Conservation (phyloP, 345 rosid genomes). For the Bretschneidera sinensis region DNA sequence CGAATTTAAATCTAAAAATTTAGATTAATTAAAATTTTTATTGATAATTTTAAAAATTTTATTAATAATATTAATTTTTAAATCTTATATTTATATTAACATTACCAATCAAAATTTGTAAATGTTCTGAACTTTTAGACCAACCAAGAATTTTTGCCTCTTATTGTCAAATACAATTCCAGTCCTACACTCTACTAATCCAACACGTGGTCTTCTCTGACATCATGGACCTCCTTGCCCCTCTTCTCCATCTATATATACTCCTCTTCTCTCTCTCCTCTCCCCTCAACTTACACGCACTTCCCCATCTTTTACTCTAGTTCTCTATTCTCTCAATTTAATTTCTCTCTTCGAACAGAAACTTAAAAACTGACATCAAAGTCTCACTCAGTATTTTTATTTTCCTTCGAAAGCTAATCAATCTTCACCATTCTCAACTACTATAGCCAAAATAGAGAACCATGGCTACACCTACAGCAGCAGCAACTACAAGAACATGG, state of each 20-base stretch:
- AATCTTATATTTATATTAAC: too few relatives aligned
- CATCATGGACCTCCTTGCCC: slow-evolving; percentile 7
- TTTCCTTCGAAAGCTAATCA: too few relatives aligned
- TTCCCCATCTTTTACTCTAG: neutral
- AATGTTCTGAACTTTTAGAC: too few relatives aligned
- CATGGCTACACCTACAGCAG: slow-evolving; percentile 14
- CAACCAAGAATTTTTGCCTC: too few relatives aligned
- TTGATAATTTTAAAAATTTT: too few relatives aligned
- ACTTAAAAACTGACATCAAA: neutral
- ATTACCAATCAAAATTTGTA: too few relatives aligned
- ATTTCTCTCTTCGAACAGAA: neutral
- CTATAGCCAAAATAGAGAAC: neutral
- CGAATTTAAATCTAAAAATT: too few relatives aligned
- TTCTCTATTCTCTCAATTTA: slow-evolving; percentile 1
- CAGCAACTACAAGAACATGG: neutral
- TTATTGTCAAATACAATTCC: neutral
- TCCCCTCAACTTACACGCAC: neutral
- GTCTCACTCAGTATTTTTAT: too few relatives aligned
- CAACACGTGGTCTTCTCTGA: slow-evolving; percentile 31
- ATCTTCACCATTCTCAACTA: too few relatives aligned
- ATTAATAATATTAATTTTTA: too few relatives aligned
- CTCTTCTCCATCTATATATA: slow-evolving; percentile 18
- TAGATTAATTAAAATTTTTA: too few relatives aligned
- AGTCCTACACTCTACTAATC: neutral
- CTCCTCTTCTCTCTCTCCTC: neutral